Evolutionary conservation across 2,329 filamentous ascomycete species (phyloP), one percentile per base, ranked within the genome.

Genomic region (Fusarium hostae): DNA sequence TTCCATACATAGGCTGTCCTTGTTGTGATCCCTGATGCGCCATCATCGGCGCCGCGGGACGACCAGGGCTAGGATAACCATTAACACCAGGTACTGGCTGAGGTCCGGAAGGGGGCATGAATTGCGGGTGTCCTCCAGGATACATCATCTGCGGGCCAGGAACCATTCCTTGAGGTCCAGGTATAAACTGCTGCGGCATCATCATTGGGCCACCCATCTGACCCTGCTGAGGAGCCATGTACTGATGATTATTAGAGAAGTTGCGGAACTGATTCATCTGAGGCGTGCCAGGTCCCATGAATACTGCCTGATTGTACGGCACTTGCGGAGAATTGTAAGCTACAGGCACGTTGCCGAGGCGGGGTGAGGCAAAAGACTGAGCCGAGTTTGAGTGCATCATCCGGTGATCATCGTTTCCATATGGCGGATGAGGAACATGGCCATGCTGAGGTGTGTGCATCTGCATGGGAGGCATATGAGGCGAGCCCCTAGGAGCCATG

Each of bases 11-110:
- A 76, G 84, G 90, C 79, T 97, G 94, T 43, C 95, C 94, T 80
- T 97, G 95, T 78, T 98, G 95, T 32, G 95, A 98, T 60, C 94
- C 94, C 82, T 97, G 94, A 73, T 95, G 95, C 77, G 91, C 93
- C 95, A 98, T 98, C 91, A 97, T 94, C 4, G 94, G 91, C 16
- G 96, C 94, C 24, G 85, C 80, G 32, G 91, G 90, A 51, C 94
- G 89, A 62, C 94, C 91, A 2, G 95, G 95, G 79, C 95, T 98
- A n/a, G 94, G 93, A 78, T 93, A 97, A 20, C 94, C 94, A 75
- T 91, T 92, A 11, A 89, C 86, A 45, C 89, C 92, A 24, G 91
- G 89, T 59, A 90, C 87, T 12, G 84, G 81, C 72, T 89, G 88
- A 32, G 87, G 88, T 4, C 85, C 86, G 43, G 84, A 83, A 10